A percentile compares a stretch with the other conserved stretches of the same genome.
Conservation (phyloP, 306 rosid genomes). For the Potentilla sterilis region DNA sequence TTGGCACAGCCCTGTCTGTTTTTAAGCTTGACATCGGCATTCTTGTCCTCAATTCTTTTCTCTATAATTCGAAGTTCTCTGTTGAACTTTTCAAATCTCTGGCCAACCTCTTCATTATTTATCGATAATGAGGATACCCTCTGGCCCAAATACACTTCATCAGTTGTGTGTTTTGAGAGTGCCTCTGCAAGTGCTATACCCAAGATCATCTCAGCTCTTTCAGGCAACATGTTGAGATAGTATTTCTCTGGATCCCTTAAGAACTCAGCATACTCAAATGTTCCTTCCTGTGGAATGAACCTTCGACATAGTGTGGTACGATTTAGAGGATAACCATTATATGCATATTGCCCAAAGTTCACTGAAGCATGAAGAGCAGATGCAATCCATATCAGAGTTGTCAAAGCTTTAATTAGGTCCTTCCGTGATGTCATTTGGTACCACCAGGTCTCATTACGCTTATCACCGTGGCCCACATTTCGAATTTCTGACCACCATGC, state of each 20-base stretch:
- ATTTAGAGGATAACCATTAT: slow-evolving; percentile 49
- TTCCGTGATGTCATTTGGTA: slow-evolving; percentile 39
- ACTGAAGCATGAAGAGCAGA: slow-evolving; percentile 63
- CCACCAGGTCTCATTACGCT: slow-evolving; percentile 48
- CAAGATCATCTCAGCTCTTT: slow-evolving; percentile 50
- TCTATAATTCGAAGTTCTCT: slow-evolving; percentile 48
- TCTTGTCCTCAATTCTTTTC: slow-evolving; percentile 45
- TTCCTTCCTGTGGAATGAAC: slow-evolving; percentile 67
- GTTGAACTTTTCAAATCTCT: slow-evolving; percentile 46
- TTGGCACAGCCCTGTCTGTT: slow-evolving; percentile 55
- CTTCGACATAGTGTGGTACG: slow-evolving; percentile 54
- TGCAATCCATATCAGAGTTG: slow-evolving; percentile 73
- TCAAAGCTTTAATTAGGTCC: slow-evolving; percentile 52
- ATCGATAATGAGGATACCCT: slow-evolving; percentile 49
- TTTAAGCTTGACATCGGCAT: slow-evolving; percentile 52
- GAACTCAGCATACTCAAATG: slow-evolving; percentile 53
- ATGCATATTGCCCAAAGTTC: slow-evolving; percentile 61
- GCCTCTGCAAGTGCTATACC: slow-evolving; percentile 45
- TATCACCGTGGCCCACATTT: slow-evolving; percentile 61
- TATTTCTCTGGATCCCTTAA: slow-evolving; percentile 62
- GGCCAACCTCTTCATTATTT: slow-evolving; percentile 41
- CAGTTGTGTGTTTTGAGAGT: slow-evolving; percentile 45
- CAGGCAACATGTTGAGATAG: slow-evolving; percentile 54
- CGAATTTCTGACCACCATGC: slow-evolving; percentile 71
- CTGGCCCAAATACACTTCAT: slow-evolving; percentile 56